phyloP scores from a whole-genome alignment of 352 stramenopile genomes.

The Pythium brassicae region DNA sequence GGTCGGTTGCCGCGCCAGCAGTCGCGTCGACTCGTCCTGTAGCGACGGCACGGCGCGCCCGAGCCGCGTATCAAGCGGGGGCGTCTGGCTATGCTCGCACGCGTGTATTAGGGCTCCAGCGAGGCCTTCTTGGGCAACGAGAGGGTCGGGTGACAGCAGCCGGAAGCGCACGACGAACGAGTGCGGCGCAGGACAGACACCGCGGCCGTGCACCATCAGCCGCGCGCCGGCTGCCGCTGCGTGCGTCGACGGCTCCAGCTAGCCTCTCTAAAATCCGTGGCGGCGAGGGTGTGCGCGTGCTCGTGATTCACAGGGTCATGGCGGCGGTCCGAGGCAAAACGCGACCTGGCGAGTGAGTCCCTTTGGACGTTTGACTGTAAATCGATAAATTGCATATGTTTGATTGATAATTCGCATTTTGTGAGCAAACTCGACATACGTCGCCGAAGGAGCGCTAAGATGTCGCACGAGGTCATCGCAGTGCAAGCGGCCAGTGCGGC shows the following conservation, averaged over 20 bases:
- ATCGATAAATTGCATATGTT: no score
- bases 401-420: no score
- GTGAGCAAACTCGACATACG: no score
- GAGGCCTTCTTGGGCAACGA: background rate
- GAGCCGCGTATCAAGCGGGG: constrained; percentile 55
- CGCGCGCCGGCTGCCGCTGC: constrained; percentile 41
- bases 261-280: no score
- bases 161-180: constrained; percentile 62
- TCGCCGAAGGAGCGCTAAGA: no score
- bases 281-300: constrained; percentile 6
- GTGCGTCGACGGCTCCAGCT: constrained; percentile 42
- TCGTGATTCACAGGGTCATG: no score
- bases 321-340: background rate
- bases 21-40: constrained; percentile 23
- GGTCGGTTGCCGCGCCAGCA: constrained; percentile 3
- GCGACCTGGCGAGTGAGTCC: no score
- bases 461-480: constrained; percentile 89
- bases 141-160: constrained; percentile 19
- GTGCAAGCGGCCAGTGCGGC: constrained; percentile 91
- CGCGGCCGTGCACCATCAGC: constrained; percentile 52
- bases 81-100: constrained; percentile 31
- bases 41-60: constrained; percentile 53
- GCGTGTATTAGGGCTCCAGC: background rate
- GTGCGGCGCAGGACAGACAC: constrained; percentile 55
- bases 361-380: background rate